Conservation (phyloP, 202 grass and related monocot species). For the Hordeum pubiflorum region DNA sequence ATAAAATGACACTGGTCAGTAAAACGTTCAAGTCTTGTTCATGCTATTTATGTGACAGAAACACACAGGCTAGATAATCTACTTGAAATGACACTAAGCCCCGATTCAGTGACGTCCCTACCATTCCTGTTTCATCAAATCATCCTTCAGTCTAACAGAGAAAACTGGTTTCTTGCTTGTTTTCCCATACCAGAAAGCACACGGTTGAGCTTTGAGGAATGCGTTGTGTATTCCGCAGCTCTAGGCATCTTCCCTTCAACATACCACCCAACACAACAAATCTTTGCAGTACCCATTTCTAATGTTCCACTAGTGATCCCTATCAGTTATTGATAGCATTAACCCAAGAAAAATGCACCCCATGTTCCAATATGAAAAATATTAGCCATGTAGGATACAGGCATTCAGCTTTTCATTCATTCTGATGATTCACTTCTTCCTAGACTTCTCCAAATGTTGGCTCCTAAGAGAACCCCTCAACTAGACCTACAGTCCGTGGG, state of each 20-base stretch:
- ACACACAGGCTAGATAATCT: background rate
- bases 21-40: slow-evolving; percentile 13
- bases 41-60: background rate
- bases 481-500: background rate
- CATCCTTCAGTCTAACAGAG: background rate
- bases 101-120: background rate
- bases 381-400: background rate
- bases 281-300: background rate
- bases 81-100: background rate
- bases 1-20: slow-evolving; percentile 22
- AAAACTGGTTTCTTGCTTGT: background rate
- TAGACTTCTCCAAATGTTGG: background rate
- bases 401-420: background rate
- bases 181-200: background rate
- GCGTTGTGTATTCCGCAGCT: background rate
- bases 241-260: slow-evolving; percentile 4
- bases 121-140: background rate
- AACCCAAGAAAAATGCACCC: background rate
- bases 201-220: background rate
- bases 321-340: background rate
- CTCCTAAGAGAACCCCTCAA: background rate
- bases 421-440: background rate
- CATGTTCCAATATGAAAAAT: background rate
- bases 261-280: background rate
- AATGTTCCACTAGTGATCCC: background rate